A percentile compares a stretch with the other conserved stretches of the same genome.
These are phyloP conservation scores for Amylocarpus encephaloides DNA, from an alignment of 2,329 filamentous ascomycete species.

Conservation along the genomic window DNA sequence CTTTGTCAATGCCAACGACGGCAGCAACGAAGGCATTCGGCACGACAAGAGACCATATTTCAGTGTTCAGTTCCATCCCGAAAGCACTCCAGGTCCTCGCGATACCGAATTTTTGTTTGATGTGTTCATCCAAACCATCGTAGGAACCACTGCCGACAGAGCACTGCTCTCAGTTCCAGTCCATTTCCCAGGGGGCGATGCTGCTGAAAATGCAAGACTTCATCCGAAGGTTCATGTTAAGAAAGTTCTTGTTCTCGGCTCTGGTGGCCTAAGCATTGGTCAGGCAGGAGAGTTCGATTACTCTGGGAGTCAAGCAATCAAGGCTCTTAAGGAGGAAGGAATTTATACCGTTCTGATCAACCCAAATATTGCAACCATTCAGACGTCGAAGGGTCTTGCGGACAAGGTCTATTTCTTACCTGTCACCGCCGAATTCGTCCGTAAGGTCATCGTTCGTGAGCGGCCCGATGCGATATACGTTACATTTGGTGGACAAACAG, in stretches of 20 bases:
- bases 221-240: constrained; percentile 79
- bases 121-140: constrained; percentile 85
- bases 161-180: constrained; percentile 67
- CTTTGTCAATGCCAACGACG: constrained; percentile 97
- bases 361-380: constrained; percentile 97
- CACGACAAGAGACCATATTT: constrained; percentile 84
- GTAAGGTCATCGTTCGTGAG: constrained; percentile 94
- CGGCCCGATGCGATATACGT: constrained; percentile 94
- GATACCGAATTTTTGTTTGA: constrained; percentile 98
- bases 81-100: constrained; percentile 89
- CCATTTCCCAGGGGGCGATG: constrained; percentile 77
- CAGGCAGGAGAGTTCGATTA: constrained; percentile 99
- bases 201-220: constrained; percentile 68
- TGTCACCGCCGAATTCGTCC: constrained; percentile 93
- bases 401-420: constrained; percentile 99
- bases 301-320: constrained; percentile 96
- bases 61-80: constrained; percentile 98
- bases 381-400: constrained; percentile 94
- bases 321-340: constrained; percentile 93
- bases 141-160: constrained; percentile 60
- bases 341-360: constrained; percentile 99
- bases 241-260: constrained; percentile 91
- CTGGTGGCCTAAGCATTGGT: constrained; percentile 92
- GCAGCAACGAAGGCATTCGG: constrained; percentile 96
- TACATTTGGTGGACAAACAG: constrained; percentile 96